Percentiles rank a stretch among this genome's conserved stretches.
phyloP scores from a whole-genome alignment of 257 asterid species.

The Solanum lycopersicoides region DNA sequence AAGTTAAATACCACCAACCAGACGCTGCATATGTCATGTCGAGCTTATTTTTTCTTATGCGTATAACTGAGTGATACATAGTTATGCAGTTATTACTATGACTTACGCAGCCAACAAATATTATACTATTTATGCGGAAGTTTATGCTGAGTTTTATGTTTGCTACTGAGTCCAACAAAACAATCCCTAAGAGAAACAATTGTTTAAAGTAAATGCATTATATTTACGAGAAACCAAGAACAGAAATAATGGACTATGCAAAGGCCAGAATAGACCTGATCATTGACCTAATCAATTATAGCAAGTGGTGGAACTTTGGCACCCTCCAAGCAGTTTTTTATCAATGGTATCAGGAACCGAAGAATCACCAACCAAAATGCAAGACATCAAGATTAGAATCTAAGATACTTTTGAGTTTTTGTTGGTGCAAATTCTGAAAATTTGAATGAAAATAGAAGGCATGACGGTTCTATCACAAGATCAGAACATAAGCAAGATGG shows the following conservation, averaged over 20 bases:
- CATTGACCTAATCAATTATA: no score
- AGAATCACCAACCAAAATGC: no score
- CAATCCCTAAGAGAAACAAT: background rate
- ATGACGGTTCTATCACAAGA: background rate
- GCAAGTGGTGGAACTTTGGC: constrained; percentile 20
- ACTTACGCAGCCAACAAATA: background rate
- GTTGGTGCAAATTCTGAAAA: background rate
- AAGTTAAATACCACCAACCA: background rate
- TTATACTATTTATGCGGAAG: background rate
- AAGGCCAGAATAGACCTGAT: no score
- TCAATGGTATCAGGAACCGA: no score
- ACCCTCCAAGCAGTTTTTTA: no score
- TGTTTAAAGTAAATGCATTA: no score
- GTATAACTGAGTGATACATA: no score
- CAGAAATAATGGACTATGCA: background rate
- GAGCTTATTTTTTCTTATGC: background rate
- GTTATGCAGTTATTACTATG: background rate
- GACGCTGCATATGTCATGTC: background rate
- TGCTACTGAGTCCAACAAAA: background rate
- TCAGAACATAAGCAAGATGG: background rate
- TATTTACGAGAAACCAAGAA: background rate
- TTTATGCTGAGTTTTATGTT: background rate
- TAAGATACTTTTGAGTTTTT: background rate
- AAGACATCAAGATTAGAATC: background rate
- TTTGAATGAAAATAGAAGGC: background rate